Base-by-base conservation (phyloP, 225 moss, liverwort and hornwort genomes). In the Physcomitrium patens region DNA sequence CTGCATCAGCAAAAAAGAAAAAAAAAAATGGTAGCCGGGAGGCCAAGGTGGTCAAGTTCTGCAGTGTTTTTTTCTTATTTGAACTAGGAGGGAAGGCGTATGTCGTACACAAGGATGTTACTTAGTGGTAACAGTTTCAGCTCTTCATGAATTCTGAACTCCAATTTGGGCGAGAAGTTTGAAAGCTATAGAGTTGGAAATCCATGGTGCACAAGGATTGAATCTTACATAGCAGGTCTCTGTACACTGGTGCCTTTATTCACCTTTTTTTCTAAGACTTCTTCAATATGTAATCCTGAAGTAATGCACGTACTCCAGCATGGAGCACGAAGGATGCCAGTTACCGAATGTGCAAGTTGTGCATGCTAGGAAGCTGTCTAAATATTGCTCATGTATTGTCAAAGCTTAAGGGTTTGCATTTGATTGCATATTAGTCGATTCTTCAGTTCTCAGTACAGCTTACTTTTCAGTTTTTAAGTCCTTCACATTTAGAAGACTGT, bases 161-260 rank as follows among this genome's bases (percentile, higher is more conserved):
- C 68, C n/a, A 67, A 9, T 24, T 20, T 47, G 22, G 50, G 60
- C 23, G 24, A 42, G 5, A 26, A 62, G 43, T 50, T 12, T 60
- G 9, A 68, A 60, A 7, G 60, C 24, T 52, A 61, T 12, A 61
- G 23, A 60, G 60, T 26, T 42, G 41, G 19, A 70, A 28, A 48
- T 10, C 42, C 18, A 41, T 31, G 37, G 48, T 74, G 23, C 41
- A 55, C 15, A 15, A 27, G 50, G 60, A 53, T 52, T 45, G 10
- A n/a, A 48, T 80, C 51, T 52, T 19, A n/a, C 28, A 52, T 46
- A 50, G 14, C 18, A 52, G 53, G 53, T 23, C 52, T 63, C 22
- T 69, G 62, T 68, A 51, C 37, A 37, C 46, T 70, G 15, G 69
- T 10, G 43, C 22, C 62, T 31, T 7, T 44, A 44, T 58, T 37